These are phyloP conservation scores for Amphicarpaea edgeworthii DNA, from an alignment of 306 rosid species.

Conservation along the genomic window DNA sequence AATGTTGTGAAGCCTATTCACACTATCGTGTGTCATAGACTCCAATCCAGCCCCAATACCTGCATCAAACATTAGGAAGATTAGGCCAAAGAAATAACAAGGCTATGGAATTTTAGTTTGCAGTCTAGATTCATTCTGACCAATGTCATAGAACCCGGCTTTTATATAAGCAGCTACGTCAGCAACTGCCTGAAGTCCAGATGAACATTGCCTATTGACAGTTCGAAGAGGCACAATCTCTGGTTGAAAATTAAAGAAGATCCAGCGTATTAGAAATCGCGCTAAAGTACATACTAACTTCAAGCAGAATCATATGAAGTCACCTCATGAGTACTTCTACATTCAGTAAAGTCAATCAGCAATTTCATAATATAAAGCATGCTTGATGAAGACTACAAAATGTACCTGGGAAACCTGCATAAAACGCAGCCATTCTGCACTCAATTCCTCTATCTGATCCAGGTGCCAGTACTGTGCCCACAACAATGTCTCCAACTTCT, in stretches of 20 bases:
- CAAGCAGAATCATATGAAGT: slow-evolving; percentile 30
- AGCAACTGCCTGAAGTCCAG: slow-evolving; percentile 96
- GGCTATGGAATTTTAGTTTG: not conserved
- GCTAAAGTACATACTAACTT: slow-evolving; percentile 5
- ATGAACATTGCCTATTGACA: slow-evolving; percentile 93
- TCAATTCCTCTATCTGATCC: slow-evolving; percentile 89
- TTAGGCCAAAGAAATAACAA: slow-evolving; percentile 19
- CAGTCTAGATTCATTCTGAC: slow-evolving; percentile 51
- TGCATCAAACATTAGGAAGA: slow-evolving; percentile 46
- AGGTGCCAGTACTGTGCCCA: slow-evolving; percentile 88
- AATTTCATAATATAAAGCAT: slow-evolving; percentile 14
- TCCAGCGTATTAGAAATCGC: slow-evolving; percentile 14
- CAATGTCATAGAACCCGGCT: slow-evolving; percentile 88
- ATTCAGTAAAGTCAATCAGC: not conserved
- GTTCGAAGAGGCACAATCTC: slow-evolving; percentile 87
- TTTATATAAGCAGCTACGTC: slow-evolving; percentile 93
- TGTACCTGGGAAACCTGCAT: slow-evolving; percentile 91
- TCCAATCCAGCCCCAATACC: slow-evolving; percentile 96
- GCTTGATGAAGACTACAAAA: not conserved
- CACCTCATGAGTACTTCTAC: not conserved
- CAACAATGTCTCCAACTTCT: slow-evolving; percentile 91
- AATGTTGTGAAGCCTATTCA: slow-evolving; percentile 36
- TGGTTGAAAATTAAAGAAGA: slow-evolving; percentile 48
- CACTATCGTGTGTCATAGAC: slow-evolving; percentile 64
- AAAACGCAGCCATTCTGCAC: slow-evolving; percentile 94